A percentile compares a stretch with the other conserved stretches of the same genome.
These are phyloP conservation scores for Clavispora fructus DNA, from an alignment of 805 yeast genomes.

Conservation along the genomic window DNA sequence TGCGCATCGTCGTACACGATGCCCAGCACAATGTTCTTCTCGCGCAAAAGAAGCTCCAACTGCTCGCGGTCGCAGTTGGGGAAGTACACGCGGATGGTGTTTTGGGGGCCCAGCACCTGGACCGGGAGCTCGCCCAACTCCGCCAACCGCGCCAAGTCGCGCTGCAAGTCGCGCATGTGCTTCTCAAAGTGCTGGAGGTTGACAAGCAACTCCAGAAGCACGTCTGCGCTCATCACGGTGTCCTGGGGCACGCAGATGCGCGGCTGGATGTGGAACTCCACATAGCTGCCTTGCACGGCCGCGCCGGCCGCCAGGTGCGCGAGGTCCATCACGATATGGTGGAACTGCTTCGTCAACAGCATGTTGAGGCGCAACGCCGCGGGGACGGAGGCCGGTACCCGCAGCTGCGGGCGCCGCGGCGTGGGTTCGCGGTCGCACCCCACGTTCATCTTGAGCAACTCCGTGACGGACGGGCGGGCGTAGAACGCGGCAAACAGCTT, in stretches of 20 bases:
- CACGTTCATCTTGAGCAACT: slow-evolving; percentile 12
- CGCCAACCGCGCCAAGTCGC: slow-evolving; percentile 40
- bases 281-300: slow-evolving; percentile 23
- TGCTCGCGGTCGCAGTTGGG: slow-evolving; percentile 62
- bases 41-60: slow-evolving; percentile 52
- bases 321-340: slow-evolving; percentile 12
- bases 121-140: slow-evolving; percentile 67
- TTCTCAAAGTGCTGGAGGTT: slow-evolving; percentile 26
- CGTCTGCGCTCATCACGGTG: slow-evolving; percentile 28
- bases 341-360: slow-evolving; percentile 22
- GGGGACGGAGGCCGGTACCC: slow-evolving; percentile 2
- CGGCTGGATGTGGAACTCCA: slow-evolving; percentile 30
- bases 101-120: slow-evolving; percentile 36
- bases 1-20: slow-evolving; percentile 34
- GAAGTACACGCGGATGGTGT: slow-evolving; percentile 50
- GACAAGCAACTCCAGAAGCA: slow-evolving; percentile 18
- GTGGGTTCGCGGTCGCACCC: not conserved
- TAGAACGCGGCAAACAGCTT: slow-evolving; percentile 10
- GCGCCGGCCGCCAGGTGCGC: slow-evolving; percentile 11
- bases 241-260: slow-evolving; percentile 26
- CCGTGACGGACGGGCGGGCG: slow-evolving; percentile 11
- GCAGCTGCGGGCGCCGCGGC: not conserved
- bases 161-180: slow-evolving; percentile 38
- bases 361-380: slow-evolving; percentile 22
- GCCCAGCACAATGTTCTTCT: slow-evolving; percentile 56